A percentile compares a stretch with the other conserved stretches of the same genome.
Evolutionary conservation across 192 early-diverging fungal species (phyloP).

Genomic region (Podila verticillata): DNA sequence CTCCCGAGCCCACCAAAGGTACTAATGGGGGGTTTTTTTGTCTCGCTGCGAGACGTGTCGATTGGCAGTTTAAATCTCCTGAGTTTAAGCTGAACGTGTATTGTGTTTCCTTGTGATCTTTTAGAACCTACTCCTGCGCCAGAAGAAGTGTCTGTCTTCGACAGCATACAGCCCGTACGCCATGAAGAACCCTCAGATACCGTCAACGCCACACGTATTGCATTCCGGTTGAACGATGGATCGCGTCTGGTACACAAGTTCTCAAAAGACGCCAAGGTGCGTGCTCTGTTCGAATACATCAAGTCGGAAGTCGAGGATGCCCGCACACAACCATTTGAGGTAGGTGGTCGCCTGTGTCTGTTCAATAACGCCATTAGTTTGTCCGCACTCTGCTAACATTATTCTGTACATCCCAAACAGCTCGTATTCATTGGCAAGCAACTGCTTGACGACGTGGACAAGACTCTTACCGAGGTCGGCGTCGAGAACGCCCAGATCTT

Average conservation of each 20-base stretch:
- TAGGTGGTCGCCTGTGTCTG: conserved; percentile 24
- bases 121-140: background rate
- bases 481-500: conserved; percentile 68
- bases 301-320: conserved; percentile 78
- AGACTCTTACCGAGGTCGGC: conserved; percentile 79
- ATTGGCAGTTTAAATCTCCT: too few species aligned
- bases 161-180: conserved; percentile 54
- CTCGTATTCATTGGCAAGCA: conserved; percentile 75
- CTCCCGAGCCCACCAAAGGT: conserved; percentile 12
- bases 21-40: background rate
- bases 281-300: conserved; percentile 84
- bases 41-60: background rate
- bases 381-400: background rate
- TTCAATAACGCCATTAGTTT: background rate
- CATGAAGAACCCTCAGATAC: conserved; percentile 60
- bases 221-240: conserved; percentile 84
- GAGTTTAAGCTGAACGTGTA: too few species aligned
- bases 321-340: conserved; percentile 73
- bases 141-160: conserved; percentile 45
- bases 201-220: conserved; percentile 77
- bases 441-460: conserved; percentile 69
- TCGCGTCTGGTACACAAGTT: conserved; percentile 81
- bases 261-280: conserved; percentile 75
- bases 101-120: background rate
- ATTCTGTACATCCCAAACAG: conserved; percentile 44